Evolutionary conservation across 176 grass and related monocot species (phyloP).

Genomic region (Phyllostachys edulis): DNA sequence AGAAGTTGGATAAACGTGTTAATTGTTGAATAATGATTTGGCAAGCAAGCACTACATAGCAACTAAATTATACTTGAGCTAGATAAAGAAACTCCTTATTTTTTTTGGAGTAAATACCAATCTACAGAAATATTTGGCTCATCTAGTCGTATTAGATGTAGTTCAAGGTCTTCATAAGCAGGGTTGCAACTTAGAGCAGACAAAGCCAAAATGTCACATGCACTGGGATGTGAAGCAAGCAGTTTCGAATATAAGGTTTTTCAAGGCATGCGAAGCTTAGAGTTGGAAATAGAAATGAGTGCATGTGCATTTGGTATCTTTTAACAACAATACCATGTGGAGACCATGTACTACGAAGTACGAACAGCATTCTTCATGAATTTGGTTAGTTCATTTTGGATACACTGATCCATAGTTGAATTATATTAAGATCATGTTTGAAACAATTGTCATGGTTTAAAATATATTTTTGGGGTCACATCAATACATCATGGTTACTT

Average conservation of each 20-base stretch:
- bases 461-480: neutral
- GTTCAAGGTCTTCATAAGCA: neutral
- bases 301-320: neutral
- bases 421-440: neutral
- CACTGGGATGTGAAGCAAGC: neutral
- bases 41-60: neutral
- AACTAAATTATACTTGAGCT: neutral
- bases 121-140: neutral
- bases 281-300: neutral
- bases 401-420: neutral
- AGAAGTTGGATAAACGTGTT: neutral
- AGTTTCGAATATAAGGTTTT: neutral
- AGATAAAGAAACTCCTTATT: neutral
- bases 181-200: neutral
- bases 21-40: neutral
- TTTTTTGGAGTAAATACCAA: neutral
- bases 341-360: neutral
- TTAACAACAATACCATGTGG: neutral
- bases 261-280: slow-evolving; percentile 9
- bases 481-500: neutral
- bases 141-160: neutral
- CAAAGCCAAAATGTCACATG: neutral
- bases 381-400: neutral
- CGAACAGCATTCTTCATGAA: neutral
- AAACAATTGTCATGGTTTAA: neutral